These are phyloP conservation scores for Maudiozyma turicensis DNA, from an alignment of 805 yeast genomes.

Conservation along the genomic window DNA sequence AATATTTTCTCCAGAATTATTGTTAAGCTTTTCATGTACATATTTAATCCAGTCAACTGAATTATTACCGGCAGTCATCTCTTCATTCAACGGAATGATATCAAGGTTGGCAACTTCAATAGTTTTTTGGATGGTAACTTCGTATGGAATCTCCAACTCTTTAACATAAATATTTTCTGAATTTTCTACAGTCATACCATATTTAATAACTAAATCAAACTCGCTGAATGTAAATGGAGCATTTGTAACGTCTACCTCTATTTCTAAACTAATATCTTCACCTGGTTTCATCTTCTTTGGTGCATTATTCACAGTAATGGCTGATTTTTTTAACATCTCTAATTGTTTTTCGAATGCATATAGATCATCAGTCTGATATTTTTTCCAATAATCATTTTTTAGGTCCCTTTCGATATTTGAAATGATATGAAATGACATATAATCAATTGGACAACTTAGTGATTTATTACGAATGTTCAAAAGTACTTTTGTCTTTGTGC, in stretches of 20 bases:
- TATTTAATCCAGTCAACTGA: conserved; percentile 24
- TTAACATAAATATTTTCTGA: conserved; percentile 15
- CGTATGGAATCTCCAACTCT: conserved; percentile 17
- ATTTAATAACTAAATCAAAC: conserved; percentile 19
- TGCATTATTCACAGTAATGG: conserved; percentile 11
- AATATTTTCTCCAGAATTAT: conserved; percentile 21
- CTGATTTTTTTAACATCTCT: conserved; percentile 14
- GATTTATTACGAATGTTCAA: conserved; percentile 23
- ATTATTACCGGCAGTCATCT: conserved; percentile 15
- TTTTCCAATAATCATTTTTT: conserved; percentile 24
- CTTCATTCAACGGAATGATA: conserved; percentile 45
- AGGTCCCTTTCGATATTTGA: conserved; percentile 20
- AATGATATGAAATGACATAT: conserved; percentile 13
- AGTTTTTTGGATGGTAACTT: conserved; percentile 39
- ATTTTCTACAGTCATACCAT: conserved; percentile 19
- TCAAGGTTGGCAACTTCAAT: conserved; percentile 65
- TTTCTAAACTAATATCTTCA: conserved; percentile 14
- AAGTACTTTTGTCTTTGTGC: conserved; percentile 16
- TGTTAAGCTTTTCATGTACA: conserved; percentile 7
- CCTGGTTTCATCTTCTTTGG: conserved; percentile 19
- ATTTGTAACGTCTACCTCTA: conserved; percentile 18
- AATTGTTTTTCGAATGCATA: conserved; percentile 21
- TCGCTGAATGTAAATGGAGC: conserved; percentile 16
- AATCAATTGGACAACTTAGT: conserved; percentile 17
- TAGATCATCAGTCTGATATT: conserved; percentile 20